Evolutionary conservation across 768 basidiomycete genomes (phyloP).

Genomic region (Auriscalpium microsporum): DNA sequence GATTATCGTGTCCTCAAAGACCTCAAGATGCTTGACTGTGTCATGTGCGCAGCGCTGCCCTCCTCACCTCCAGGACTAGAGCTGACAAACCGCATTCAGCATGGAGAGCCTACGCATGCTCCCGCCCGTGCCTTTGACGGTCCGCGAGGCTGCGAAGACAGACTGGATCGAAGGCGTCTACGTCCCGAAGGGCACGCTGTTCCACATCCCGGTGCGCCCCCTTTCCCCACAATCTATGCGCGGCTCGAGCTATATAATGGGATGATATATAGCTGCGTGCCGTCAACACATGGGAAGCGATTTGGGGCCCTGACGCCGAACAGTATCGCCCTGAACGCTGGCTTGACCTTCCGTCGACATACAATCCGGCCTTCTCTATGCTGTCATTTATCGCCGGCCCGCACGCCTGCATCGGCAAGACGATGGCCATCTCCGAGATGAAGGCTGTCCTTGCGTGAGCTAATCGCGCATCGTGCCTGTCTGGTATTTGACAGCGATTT

Average conservation of each 20-base stretch:
- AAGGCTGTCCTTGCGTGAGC: conserved; percentile 28
- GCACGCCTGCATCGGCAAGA: conserved; percentile 39
- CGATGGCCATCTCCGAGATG: conserved; percentile 42
- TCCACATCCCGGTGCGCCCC: conserved; percentile 29
- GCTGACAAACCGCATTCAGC: neutral
- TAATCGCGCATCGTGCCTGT: neutral
- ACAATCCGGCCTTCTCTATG: conserved; percentile 29
- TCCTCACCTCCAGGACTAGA: neutral
- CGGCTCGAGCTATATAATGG: neutral
- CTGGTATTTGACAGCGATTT: neutral
- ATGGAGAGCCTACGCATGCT: conserved; percentile 15
- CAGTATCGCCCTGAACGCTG: conserved; percentile 42
- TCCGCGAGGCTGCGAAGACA: conserved; percentile 8
- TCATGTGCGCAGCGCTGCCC: conserved; percentile 10
- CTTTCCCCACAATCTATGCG: neutral
- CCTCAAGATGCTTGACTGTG: conserved; percentile 11
- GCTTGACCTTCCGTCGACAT: conserved; percentile 26
- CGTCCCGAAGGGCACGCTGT: conserved; percentile 35
- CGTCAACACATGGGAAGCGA: conserved; percentile 39
- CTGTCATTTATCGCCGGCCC: conserved; percentile 38
- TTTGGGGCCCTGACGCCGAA: conserved; percentile 46
- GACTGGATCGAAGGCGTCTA: conserved; percentile 30
- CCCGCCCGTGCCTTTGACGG: conserved; percentile 17
- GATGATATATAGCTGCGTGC: conserved; percentile 32
- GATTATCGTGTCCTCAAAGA: conserved; percentile 14